Base-by-base conservation (phyloP, 495 filamentous ascomycete species). In the Trichoderma orchidacearum region DNA sequence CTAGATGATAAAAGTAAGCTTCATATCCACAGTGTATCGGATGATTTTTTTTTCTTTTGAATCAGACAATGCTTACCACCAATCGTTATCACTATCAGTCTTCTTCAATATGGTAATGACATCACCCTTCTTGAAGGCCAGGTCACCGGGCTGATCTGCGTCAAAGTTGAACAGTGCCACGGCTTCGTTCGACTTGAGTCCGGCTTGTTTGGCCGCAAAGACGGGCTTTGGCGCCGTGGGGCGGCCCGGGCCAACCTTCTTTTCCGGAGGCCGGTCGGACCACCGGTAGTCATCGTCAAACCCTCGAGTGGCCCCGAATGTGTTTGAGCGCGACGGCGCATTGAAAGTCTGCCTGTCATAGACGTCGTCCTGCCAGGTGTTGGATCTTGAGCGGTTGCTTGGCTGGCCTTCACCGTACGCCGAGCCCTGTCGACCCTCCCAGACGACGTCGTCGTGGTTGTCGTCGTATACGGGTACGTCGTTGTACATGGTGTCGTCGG, bases 81-180 rank as follows among this genome's bases (percentile, higher is more conserved):
- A 94, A 68, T 95, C 90, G 9, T 83, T 84, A 58, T 86, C 85
- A 60, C 81, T 90, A 0, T 98, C 89, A n/a, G 93, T 96, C 66
- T 87, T 86, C 74, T 98, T 97, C 18, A 92, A 70, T 56, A 98
- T 93, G n/a, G 91, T 96, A 60, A 98, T 96, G 52, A 97, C 72
- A 31, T 98, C 93, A 18, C 93, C 93, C 75, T 98, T 97, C 76
- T 94, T 95, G 76, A 97, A 97, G 0, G 84, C 86, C 57, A 98
- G 69, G 66, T 98, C 93, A 23, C 93, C 93, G 0, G 86, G 82
- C 64, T 98, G 91, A 64, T 96, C 91, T 3, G 89, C 83, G 59
- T 96, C 91, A 67, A 97, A 98, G 2, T 87, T 91, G 63, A 85
- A 97, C 56, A 96, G 73, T 0, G 93, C 93, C 48, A 95, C 72